A percentile compares a stretch with the other conserved stretches of the same genome.
These are phyloP conservation scores for Calocybe indica DNA, from an alignment of 768 basidiomycete genomes.

Conservation along the genomic window DNA sequence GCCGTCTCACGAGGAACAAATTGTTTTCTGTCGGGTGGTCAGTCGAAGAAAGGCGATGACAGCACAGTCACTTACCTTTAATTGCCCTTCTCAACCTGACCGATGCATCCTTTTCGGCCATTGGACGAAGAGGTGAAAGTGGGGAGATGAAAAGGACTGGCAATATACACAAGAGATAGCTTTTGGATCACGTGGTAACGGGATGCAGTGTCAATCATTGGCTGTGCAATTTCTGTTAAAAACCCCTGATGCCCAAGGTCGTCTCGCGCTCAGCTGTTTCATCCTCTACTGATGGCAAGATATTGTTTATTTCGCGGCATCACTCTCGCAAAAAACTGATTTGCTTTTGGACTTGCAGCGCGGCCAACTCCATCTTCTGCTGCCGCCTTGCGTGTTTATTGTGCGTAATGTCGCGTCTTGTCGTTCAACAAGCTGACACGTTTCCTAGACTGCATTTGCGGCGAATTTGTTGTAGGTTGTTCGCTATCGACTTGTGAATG, in stretches of 20 bases:
- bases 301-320: constrained; percentile 22
- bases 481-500: neutral
- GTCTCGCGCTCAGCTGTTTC: constrained; percentile 86
- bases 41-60: constrained; percentile 3
- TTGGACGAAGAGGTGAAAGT: constrained; percentile 14
- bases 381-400: constrained; percentile 76
- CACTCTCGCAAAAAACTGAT: neutral
- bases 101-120: constrained; percentile 62
- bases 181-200: constrained; percentile 1
- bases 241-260: constrained; percentile 78
- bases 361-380: constrained; percentile 75
- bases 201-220: neutral
- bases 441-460: constrained; percentile 73
- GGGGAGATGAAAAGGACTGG: neutral
- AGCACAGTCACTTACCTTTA: constrained; percentile 33
- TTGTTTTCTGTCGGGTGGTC: constrained; percentile 70
- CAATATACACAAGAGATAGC: neutral
- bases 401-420: constrained; percentile 35
- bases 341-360: constrained; percentile 33
- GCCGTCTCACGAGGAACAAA: constrained; percentile 84
- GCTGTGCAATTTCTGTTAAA: too few species aligned
- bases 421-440: constrained; percentile 10
- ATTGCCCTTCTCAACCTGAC: constrained; percentile 56
- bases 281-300: constrained; percentile 70
- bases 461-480: constrained; percentile 72